Conservation (phyloP, 257 asterid genomes). For the Solanum lignicaule region DNA sequence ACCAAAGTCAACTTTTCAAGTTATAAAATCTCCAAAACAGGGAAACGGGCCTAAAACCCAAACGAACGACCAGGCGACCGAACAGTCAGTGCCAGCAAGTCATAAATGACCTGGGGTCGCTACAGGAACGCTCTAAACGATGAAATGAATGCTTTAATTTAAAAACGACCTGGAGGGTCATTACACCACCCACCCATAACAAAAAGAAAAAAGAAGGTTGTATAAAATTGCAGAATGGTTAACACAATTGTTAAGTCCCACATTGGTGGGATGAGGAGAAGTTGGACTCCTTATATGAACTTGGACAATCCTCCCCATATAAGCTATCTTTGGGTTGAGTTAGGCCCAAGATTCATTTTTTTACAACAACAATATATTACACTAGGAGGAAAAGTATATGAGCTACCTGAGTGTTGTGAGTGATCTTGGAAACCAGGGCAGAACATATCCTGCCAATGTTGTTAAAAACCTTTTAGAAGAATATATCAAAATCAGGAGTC, state of each 20-base stretch:
- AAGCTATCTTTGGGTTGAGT: background rate
- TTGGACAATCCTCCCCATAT: background rate
- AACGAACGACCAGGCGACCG: too few relatives aligned
- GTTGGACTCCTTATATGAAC: background rate
- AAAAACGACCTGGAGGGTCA: too few relatives aligned
- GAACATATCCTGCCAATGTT: slow-evolving; percentile 47
- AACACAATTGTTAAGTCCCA: background rate
- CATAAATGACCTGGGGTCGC: too few relatives aligned
- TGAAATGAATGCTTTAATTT: too few relatives aligned
- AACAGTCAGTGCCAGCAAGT: too few relatives aligned
- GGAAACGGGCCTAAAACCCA: too few relatives aligned
- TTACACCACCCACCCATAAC: background rate
- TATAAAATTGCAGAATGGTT: background rate
- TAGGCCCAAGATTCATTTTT: background rate
- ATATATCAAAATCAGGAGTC: background rate
- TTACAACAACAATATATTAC: background rate
- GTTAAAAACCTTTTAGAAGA: background rate
- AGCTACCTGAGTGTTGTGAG: slow-evolving; percentile 60
- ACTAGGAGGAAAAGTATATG: background rate
- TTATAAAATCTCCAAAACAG: too few relatives aligned
- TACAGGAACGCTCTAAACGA: too few relatives aligned
- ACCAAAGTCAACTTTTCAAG: too few relatives aligned
- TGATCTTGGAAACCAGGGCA: slow-evolving; percentile 49
- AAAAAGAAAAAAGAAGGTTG: background rate
- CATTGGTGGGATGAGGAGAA: background rate